Base-by-base conservation (phyloP, 1,284 basidiomycete species). In the Puccinia horiana region DNA sequence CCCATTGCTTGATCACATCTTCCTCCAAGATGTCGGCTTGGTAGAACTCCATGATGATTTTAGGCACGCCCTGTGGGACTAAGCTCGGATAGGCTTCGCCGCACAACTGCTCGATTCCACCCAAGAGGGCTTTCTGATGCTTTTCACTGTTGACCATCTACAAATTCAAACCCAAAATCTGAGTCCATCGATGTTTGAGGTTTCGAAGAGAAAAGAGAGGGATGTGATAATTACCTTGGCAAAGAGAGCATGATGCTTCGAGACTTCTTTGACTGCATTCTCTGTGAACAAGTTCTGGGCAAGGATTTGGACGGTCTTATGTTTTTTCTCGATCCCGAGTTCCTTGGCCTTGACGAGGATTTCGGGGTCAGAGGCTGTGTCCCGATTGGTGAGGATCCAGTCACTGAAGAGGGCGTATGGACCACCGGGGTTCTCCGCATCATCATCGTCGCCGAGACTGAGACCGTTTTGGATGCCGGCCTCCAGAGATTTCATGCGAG, bases 41-140 rank as follows among this genome's bases (percentile, higher is more conserved):
- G 88, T 98, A 99, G 84, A 97, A 90, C 16, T 88, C 91, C 96
- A 99, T 98, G 84, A 99, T 90, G 84, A 97, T 92, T 88, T 98
- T 98, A 67, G 95, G 94, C 11, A 95, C 90, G 14, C 83, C 82
- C 16, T 67, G 32, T 1, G 91, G 87, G 61, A 92, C 87, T 74
- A 94, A 89, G 44, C 54, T 63, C 20, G 92, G 92, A 85, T 93
- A 87, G 32, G 89, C 88, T 77, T 92, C 87, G 65, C 93, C 95
- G 76, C 93, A 90, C 83, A 95, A 89, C 29, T 93, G 92, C 87
- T 97, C 95, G 76, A 96, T 88, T 70, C 95, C 95, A 61, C 95
- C 96, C 9, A 98, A 90, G 58, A 98, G 89, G 1, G 95, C 90
- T 88, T 98, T 99, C 88, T 98, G 95, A 86, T 97, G 94, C 88